Conservation (phyloP, 2,329 filamentous ascomycete genomes). For the Hypomyces rosellus region DNA sequence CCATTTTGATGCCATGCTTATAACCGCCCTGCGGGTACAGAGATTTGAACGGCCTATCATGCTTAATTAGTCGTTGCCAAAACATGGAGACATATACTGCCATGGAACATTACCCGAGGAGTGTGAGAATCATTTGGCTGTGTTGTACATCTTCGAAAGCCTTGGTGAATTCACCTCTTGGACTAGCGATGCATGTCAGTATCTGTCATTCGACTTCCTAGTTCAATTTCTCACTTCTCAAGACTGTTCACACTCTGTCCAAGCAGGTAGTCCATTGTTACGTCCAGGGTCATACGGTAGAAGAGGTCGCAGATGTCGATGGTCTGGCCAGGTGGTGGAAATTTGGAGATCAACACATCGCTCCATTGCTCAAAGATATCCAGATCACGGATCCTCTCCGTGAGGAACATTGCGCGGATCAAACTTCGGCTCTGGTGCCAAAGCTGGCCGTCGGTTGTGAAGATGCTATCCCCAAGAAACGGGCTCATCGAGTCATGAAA, state of each 20-base stretch:
- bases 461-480: conserved; percentile 70
- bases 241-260: conserved; percentile 36
- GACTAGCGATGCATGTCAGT: conserved; percentile 29
- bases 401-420: conserved; percentile 80
- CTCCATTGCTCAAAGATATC: conserved; percentile 60
- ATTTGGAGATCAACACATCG: conserved; percentile 10
- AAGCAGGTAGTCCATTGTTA: conserved; percentile 79
- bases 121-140: conserved; percentile 43
- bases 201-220: background rate
- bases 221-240: conserved; percentile 4
- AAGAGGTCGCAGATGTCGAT: conserved; percentile 71
- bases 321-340: conserved; percentile 40
- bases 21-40: conserved; percentile 62
- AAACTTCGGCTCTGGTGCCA: conserved; percentile 77
- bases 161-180: conserved; percentile 63
- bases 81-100: background rate
- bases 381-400: conserved; percentile 75
- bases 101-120: conserved; percentile 13
- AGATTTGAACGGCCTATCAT: conserved; percentile 55
- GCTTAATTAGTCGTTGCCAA: conserved; percentile 47
- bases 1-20: conserved; percentile 54
- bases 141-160: conserved; percentile 76
- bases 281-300: conserved; percentile 77
- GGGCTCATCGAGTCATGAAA: conserved; percentile 72
- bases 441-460: conserved; percentile 68